Base-by-base conservation (phyloP, 805 yeast species). In the Blastobotrys terrestris region DNA sequence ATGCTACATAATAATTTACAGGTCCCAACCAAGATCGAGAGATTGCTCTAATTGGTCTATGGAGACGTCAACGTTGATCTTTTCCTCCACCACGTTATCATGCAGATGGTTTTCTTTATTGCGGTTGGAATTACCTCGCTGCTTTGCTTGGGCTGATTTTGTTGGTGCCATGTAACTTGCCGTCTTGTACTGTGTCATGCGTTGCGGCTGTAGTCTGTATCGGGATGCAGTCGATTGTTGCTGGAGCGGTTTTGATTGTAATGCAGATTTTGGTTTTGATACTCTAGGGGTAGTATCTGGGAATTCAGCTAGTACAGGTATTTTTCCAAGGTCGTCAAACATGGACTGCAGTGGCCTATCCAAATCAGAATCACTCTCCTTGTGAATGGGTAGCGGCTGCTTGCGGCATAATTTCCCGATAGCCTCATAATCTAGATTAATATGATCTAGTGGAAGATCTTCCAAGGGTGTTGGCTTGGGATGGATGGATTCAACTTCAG, bases 111-210 rank as follows among this genome's bases (percentile, higher is more conserved):
- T 26, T 26, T 26, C 35, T 11, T 26, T 26, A 11, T 26, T 26
- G 35, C 11, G 35, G 35, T 11, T 26, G 35, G 11, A 26, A 26
- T 26, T 5, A 11, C 11, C 20, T 16, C 49, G 44, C 18, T 47
- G 55, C 21, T 56, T 56, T 31, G 58, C 58, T 41, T 50, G 51
- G n/a, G 53, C 53, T 3, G 60, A 55, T 43, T 55, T 57, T 3
- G 60, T 57, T 3, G 57, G 53, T n/a, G 54, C 52, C 60, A 57
- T 57, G 42, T 53, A 22, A 41, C 16, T 31, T 31, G 22, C 26
- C n/a, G 14, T n/a, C 14, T 3, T 39, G 14, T 5, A 39, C 41
- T 39, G 41, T 39, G 41, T 11, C 14, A 39, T 11, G 11, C 39
- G 46, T n/a, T n/a, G n/a, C n/a, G n/a, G n/a, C n/a, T 13, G n/a